Evolutionary conservation across 495 filamentous ascomycete genomes (phyloP), one percentile per base, ranked within the genome.

Genomic region (Talaromyces adpressus): DNA sequence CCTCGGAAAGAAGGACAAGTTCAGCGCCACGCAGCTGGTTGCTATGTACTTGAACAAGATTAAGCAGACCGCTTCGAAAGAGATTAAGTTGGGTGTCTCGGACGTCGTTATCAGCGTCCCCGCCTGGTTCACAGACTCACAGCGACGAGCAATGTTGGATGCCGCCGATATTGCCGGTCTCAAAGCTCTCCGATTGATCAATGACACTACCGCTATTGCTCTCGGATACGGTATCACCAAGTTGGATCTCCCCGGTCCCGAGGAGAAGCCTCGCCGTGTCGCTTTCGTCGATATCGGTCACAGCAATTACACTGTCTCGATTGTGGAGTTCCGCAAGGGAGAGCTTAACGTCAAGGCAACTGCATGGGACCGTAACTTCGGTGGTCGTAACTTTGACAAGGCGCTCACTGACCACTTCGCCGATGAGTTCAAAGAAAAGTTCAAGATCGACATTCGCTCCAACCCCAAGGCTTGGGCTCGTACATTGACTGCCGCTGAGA

Each of bases 181-280:
- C 66, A 97, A 96, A 80, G 80, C 91, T 6, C 86, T 99, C 66
- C 86, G 95, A 64, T 82, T 99, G 57, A 93, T 99, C 82, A 98
- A 99, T 81, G 95, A 98, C 77, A 98, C 93, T 61, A 98, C 94
- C 52, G 94, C 94, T 61, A 92, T 91, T 63, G 94, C 94, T 45
- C 87, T 99, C 59, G 94, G 94, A 64, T 99, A 91, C 68, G 95
- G 94, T 75, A 98, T 99, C 79, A 98, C 94, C 57, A 97, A 98
- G 81, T 78, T 89, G 57, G 94, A 98, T 74, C 87, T 99, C 23
- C 94, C 94, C 63, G 77, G 81, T 20, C 81, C 85, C 30, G 95
- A 97, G 61, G 93, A 98, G 85, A 95, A 94, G 84, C 92, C 94
- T 64, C 85, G 91, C 63, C 84, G 94, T 32, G 92, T 98, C 23